Base-by-base conservation (phyloP, 352 stramenopile genomes). In the Peronosclerospora sorghi region DNA sequence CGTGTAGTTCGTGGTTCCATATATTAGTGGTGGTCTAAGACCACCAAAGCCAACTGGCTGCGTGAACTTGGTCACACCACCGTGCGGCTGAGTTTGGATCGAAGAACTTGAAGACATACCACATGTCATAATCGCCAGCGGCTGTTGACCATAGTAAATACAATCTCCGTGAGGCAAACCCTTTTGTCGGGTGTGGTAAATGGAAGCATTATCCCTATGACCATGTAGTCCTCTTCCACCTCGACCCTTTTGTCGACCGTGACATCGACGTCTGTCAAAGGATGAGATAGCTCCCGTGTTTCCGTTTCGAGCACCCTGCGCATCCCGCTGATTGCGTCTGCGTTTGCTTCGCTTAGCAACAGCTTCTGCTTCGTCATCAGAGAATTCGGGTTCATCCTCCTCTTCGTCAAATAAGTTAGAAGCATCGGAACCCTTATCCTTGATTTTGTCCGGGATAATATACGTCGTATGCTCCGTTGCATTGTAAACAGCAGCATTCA, bases 361-460 rank as follows among this genome's bases (percentile, higher is more conserved):
- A 0, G 76, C 72, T 38, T 93, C 80, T 0, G 72, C 69, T 52
- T 93, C 80, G 45, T 93, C 80, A 51, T 93, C 80, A 15, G 80
- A 93, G 51, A 79, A 93, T 8, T 81, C 59, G 0, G 55, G 42
- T 26, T 93, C 77, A 21, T 89, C 77, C 1, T 62, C 66, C 37
- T 93, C 80, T 71, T 93, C 80, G 23, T 93, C 80, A 45, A 81
- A 93, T 44, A 90, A 59, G 41, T 93, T 90, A 34, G 80, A 93
- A 8, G 80, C 80, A 41, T 93, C 80, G 9, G 80, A 84, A 19
- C 80, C 80, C 40, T 90, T 93, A 53, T 84, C 68, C 43, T 75
- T 75, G 38, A 89, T 83, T 1, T 73, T 57, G 29, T 86, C 75
- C 0, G 77, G 73, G 18, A 80, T 52, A 44, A 93, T 80, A 52